phyloP scores from a whole-genome alignment of 345 rosid species.

The Barbarea vulgaris region DNA sequence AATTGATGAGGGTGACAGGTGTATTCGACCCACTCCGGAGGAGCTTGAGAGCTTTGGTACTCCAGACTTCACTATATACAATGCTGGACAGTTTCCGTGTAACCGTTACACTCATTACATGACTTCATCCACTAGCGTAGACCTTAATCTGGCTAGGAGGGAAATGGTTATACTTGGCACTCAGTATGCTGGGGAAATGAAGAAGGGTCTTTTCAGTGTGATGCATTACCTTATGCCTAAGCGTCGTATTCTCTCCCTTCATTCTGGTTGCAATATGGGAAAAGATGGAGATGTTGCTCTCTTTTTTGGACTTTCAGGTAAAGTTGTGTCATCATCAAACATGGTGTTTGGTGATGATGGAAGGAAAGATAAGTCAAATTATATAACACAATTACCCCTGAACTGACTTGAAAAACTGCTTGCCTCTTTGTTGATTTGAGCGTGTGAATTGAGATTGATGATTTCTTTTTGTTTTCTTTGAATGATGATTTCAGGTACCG shows the following conservation, averaged over 20 bases:
- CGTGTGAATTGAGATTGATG: constrained; percentile 13
- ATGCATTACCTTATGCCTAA: constrained; percentile 99
- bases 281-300: constrained; percentile 98
- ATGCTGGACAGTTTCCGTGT: constrained; percentile 99
- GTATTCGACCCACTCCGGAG: constrained; percentile 94
- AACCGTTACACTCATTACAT: constrained; percentile 98
- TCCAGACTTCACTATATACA: constrained; percentile 98
- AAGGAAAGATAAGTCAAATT: constrained; percentile 10
- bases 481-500: constrained; percentile 60
- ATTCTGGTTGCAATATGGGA: constrained; percentile 99
- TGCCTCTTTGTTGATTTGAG: constrained; percentile 6
- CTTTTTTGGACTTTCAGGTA: constrained; percentile 98
- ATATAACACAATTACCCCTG: neutral
- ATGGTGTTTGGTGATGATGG: constrained; percentile 11
- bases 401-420: constrained; percentile 31
- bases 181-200: constrained; percentile 99
- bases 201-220: constrained; percentile 97
- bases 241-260: constrained; percentile 91
- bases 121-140: constrained; percentile 98
- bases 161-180: constrained; percentile 99
- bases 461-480: neutral
- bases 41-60: constrained; percentile 98
- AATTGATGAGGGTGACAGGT: constrained; percentile 91
- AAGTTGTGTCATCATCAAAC: constrained; percentile 1
- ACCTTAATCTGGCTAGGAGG: constrained; percentile 84